Evolutionary conservation across 169 alveolate species (phyloP).

Genomic region (Hepatocystis sp.): DNA sequence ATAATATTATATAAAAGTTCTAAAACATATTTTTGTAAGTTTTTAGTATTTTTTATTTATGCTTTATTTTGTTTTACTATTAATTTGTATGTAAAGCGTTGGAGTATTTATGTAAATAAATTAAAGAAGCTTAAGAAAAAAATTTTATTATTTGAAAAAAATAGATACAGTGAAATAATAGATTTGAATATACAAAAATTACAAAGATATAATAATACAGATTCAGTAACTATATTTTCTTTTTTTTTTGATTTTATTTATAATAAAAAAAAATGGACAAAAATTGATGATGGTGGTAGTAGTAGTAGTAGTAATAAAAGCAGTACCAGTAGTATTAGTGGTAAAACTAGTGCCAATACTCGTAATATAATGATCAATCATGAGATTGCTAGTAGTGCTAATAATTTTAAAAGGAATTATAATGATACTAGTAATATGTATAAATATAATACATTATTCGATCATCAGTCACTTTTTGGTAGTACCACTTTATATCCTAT

Average conservation of each 20-base stretch:
- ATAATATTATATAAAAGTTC: slow-evolving; percentile 3
- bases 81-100: slow-evolving; percentile 39
- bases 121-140: slow-evolving; percentile 19
- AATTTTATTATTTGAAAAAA: slow-evolving; percentile 31
- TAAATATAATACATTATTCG: no score
- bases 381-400: no score
- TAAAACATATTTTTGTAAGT: slow-evolving; percentile 31
- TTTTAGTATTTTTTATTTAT: slow-evolving; percentile 9
- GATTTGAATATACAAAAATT: slow-evolving; percentile 61
- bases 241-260: slow-evolving; percentile 15
- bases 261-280: no score
- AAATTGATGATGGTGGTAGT: not conserved
- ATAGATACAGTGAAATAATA: slow-evolving; percentile 47
- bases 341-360: no score
- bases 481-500: no score
- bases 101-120: slow-evolving; percentile 20
- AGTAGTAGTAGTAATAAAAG: not conserved
- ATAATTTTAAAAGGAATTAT: no score
- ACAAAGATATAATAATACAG: no score
- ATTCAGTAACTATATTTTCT: slow-evolving; percentile 29
- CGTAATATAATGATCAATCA: no score
- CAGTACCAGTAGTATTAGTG: not conserved
- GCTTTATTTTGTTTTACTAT: slow-evolving; percentile 38
- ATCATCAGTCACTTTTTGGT: no score
- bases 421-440: no score